These are phyloP conservation scores for Chiua virens DNA, from an alignment of 768 basidiomycete genomes.

Conservation along the genomic window DNA sequence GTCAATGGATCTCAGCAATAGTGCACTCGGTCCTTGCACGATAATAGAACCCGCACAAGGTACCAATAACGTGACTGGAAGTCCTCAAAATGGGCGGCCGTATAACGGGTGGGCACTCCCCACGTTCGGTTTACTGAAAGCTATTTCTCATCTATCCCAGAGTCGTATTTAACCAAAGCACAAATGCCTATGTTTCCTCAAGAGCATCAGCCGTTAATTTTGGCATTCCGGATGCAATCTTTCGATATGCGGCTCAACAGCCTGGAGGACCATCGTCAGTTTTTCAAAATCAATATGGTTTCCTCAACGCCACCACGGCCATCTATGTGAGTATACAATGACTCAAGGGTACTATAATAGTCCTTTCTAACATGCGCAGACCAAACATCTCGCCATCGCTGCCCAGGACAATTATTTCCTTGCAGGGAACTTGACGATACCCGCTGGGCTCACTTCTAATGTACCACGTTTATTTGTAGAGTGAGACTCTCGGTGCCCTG, in stretches of 20 bases:
- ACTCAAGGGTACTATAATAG: background rate
- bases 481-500: constrained; percentile 36
- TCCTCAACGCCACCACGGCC: constrained; percentile 48
- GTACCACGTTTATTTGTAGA: constrained; percentile 56
- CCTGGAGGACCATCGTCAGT: constrained; percentile 41
- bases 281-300: constrained; percentile 50
- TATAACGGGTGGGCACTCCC: constrained; percentile 55
- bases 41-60: constrained; percentile 27
- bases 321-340: constrained; percentile 32
- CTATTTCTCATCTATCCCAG: constrained; percentile 25
- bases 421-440: constrained; percentile 35
- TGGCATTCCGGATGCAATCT: constrained; percentile 63
- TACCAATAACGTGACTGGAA: constrained; percentile 54
- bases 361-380: constrained; percentile 35
- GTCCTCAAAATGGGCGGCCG: constrained; percentile 42
- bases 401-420: constrained; percentile 65
- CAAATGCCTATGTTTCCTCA: constrained; percentile 49
- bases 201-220: constrained; percentile 49
- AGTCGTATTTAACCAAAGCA: constrained; percentile 38
- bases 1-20: constrained; percentile 43
- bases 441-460: constrained; percentile 41
- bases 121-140: background rate
- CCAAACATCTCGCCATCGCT: constrained; percentile 54
- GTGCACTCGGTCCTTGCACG: constrained; percentile 40
- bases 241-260: constrained; percentile 46